phyloP scores from a whole-genome alignment of 805 yeast species.

The Tanozyma kutaoensis region DNA sequence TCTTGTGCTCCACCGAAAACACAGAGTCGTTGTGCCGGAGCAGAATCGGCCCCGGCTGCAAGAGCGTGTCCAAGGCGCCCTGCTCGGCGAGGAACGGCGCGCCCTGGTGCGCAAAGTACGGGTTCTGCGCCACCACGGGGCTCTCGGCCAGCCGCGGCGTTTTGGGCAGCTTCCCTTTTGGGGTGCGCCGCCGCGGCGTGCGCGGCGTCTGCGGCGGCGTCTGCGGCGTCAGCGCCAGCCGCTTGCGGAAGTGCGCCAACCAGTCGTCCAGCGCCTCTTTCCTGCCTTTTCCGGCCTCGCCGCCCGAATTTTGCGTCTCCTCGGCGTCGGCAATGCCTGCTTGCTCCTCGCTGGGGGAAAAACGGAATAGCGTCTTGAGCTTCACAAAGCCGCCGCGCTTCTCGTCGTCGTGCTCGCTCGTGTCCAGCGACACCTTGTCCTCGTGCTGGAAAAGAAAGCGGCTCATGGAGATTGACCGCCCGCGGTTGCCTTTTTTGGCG shows the following conservation, averaged over 20 bases:
- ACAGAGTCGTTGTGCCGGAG: constrained; percentile 27
- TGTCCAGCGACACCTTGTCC: background rate
- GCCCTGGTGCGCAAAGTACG: constrained; percentile 47
- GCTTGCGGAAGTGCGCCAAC: constrained; percentile 4
- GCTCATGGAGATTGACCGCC: constrained; percentile 15
- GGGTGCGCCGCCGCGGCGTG: constrained; percentile 3
- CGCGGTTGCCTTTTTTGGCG: constrained; percentile 3
- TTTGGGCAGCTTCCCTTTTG: constrained; percentile 1
- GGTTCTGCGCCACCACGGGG: constrained; percentile 22
- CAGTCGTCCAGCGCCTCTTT: background rate
- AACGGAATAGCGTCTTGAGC: constrained; percentile 3
- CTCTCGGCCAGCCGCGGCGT: no score
- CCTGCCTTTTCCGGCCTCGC: background rate
- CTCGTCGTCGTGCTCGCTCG: constrained; percentile 1
- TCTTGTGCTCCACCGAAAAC: constrained; percentile 8
- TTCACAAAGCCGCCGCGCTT: constrained; percentile 2
- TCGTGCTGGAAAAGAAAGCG: constrained; percentile 13
- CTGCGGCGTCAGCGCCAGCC: constrained; percentile 3
- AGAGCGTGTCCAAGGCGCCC: constrained; percentile 4
- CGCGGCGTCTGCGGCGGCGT: constrained; percentile 5
- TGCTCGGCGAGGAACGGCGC: constrained; percentile 50
- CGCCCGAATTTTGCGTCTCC: background rate
- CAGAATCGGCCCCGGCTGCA: constrained; percentile 6
- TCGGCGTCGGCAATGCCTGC: background rate
- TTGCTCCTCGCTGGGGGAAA: constrained; percentile 1